phyloP scores from a whole-genome alignment of 139 green algal species.

The Closterium sp. region DNA sequence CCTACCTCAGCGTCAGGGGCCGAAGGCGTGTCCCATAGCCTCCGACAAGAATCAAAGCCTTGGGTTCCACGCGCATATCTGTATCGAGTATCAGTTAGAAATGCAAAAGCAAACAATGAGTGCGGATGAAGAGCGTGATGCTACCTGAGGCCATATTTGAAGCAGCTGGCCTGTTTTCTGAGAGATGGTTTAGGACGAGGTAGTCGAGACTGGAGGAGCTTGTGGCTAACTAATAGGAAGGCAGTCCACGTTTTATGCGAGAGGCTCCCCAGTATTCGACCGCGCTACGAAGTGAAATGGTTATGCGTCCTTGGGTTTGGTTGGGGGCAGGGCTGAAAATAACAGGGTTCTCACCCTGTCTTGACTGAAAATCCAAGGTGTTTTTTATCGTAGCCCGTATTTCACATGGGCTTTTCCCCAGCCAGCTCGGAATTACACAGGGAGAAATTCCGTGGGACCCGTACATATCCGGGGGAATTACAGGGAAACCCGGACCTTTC shows the following conservation, averaged over 20 bases:
- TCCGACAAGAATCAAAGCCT: constrained; percentile 82
- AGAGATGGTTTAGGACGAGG: background rate
- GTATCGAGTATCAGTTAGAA: background rate
- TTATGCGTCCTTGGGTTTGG: background rate
- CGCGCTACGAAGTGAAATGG: background rate
- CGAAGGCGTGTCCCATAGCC: constrained; percentile 82
- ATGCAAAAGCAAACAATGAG: background rate
- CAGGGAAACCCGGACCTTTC: too few relatives aligned
- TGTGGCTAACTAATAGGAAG: background rate
- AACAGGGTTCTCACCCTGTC: too few relatives aligned
- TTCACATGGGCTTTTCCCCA: too few relatives aligned
- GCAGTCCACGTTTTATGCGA: background rate
- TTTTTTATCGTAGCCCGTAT: too few relatives aligned
- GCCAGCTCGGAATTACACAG: too few relatives aligned
- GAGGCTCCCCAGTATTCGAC: too few relatives aligned
- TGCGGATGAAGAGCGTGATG: background rate
- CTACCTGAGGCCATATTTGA: background rate
- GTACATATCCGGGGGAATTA: too few relatives aligned
- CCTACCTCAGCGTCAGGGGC: constrained; percentile 63
- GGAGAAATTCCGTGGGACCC: too few relatives aligned
- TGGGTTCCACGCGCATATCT: constrained; percentile 29
- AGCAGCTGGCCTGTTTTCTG: background rate
- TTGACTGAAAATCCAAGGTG: too few relatives aligned
- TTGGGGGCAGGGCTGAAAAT: too few relatives aligned
- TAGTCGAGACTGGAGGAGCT: background rate